These are phyloP conservation scores for Grosmannia huntii DNA, from an alignment of 2,329 filamentous ascomycete species.

Conservation along the genomic window DNA sequence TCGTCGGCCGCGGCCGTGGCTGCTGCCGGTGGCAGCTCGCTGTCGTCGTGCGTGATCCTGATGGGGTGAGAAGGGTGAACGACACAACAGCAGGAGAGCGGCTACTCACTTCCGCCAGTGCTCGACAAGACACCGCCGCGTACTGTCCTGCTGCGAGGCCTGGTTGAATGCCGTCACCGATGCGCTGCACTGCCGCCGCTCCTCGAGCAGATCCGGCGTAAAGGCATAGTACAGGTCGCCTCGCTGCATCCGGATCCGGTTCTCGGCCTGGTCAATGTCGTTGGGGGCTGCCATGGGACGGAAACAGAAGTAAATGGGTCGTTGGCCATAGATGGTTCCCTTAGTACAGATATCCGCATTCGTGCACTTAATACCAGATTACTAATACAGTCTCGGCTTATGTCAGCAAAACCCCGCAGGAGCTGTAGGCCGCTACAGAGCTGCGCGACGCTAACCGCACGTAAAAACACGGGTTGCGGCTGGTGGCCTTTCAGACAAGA, in stretches of 20 bases:
- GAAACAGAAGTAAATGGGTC: too few species aligned
- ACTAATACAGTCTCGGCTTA: too few species aligned
- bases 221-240: conserved; percentile 68
- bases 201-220: conserved; percentile 51
- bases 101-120: conserved; percentile 49
- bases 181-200: conserved; percentile 46
- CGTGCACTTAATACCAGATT: neutral
- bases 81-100: too few species aligned
- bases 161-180: conserved; percentile 52
- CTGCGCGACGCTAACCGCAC: too few species aligned
- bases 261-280: conserved; percentile 30
- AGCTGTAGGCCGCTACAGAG: too few species aligned
- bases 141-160: conserved; percentile 32
- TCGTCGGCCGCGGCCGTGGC: conserved; percentile 51
- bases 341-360: neutral
- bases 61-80: too few species aligned
- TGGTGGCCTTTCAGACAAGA: neutral
- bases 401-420: too few species aligned
- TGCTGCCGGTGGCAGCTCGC: conserved; percentile 47
- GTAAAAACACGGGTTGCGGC: conserved; percentile 1
- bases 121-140: conserved; percentile 49
- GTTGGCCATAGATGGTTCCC: neutral
- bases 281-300: neutral
- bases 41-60: conserved; percentile 50
- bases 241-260: conserved; percentile 42